Base-by-base conservation (phyloP, 495 filamentous ascomycete species). In the Penicillium verhagenii region DNA sequence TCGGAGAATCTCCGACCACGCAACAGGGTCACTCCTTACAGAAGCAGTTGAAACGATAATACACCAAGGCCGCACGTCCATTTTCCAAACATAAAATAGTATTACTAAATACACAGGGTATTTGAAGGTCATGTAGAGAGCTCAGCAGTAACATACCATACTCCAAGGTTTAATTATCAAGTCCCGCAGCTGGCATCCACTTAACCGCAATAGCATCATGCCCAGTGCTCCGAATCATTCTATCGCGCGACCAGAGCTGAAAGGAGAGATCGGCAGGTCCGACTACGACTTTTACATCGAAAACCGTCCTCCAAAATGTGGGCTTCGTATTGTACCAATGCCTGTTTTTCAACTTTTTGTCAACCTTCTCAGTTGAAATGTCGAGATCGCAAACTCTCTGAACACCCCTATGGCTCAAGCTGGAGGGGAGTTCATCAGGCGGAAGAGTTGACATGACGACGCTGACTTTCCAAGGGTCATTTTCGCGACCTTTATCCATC, bases 251-350 rank as follows among this genome's bases (percentile, higher is more conserved):
- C 76, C 79, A 80, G 5, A 83, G 43, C 63, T 82, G 76, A 37
- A 85, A 85, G 6, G 74, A 66, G 16, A 84, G 61, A 52, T 84
- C 81, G 1, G 81, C 82, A 5, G 80, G 67, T 6, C 79, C 81
- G 29, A 83, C 72, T 2, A 82, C 72, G 3, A 79, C 75, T n/a
- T 67, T 66, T 6, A 85, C 68, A 25, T 80, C 74, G 44, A 82
- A 84, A 4, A 54, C 68, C 13, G 74, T 75, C n/a, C 77, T 60
- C 58, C 78, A 76, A 43, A 76, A 82, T 24, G 52, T 64, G 23
- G 77, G 65, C 4, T 78, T 74, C 5, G 60, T 53, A 33, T 59
- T 72, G 43, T 76, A 78, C 67, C 68, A 77, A 29, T 70, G 72
- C 5, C 70, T 54, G 47, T 77, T 75, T 53, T 75, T 77, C 23